A percentile compares a stretch with the other conserved stretches of the same genome.
Conservation (phyloP, 805 yeast genomes). For the Brettanomyces naardenensis region DNA sequence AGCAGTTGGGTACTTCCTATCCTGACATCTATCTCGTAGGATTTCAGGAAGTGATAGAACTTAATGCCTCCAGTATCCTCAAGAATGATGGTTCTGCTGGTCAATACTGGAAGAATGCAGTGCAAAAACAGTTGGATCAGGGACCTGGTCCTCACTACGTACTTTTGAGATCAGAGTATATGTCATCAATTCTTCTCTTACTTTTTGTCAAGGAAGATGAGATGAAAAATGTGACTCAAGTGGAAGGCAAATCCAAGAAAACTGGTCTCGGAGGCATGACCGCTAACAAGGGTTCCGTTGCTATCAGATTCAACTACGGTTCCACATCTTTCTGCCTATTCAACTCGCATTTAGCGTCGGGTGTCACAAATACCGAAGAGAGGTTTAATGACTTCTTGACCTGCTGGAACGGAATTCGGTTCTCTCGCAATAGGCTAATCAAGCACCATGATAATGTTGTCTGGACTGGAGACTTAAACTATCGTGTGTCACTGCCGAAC, state of each 20-base stretch:
- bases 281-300: conserved; percentile 96
- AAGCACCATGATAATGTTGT: conserved; percentile 79
- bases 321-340: conserved; percentile 75
- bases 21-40: conserved; percentile 90
- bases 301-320: conserved; percentile 79
- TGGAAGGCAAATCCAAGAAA: conserved; percentile 90
- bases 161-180: conserved; percentile 66
- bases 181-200: conserved; percentile 59
- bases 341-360: conserved; percentile 93
- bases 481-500: conserved; percentile 62
- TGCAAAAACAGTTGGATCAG: conserved; percentile 52
- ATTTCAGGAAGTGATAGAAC: conserved; percentile 88
- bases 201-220: conserved; percentile 50
- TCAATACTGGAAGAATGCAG: conserved; percentile 67
- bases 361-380: conserved; percentile 71
- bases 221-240: conserved; percentile 55
- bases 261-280: conserved; percentile 97
- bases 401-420: conserved; percentile 66
- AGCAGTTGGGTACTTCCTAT: conserved; percentile 34
- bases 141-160: conserved; percentile 31
- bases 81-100: conserved; percentile 79
- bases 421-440: conserved; percentile 68
- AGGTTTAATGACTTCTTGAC: conserved; percentile 79
- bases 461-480: conserved; percentile 95
- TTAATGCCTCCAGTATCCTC: conserved; percentile 84